Evolutionary conservation across 2,329 filamentous ascomycete genomes (phyloP).

Genomic region (Pseudogymnoascus sp.): DNA sequence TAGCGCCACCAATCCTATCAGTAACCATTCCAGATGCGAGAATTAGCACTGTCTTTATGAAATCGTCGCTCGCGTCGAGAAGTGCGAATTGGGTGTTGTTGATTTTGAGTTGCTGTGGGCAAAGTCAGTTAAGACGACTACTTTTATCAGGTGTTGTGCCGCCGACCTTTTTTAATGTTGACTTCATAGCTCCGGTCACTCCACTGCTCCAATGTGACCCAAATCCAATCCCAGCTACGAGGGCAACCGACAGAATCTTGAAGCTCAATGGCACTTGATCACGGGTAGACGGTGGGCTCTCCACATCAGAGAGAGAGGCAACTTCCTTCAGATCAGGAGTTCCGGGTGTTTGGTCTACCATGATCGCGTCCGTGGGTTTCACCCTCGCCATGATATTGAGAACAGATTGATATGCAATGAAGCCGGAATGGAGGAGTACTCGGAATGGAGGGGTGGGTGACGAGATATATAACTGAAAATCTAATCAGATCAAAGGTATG

Average conservation of each 20-base stretch:
- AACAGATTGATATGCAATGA: background rate
- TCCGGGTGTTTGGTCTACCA: background rate
- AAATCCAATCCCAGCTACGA: constrained; percentile 48
- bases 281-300: background rate
- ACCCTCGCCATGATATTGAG: background rate
- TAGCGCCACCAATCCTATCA: constrained; percentile 49
- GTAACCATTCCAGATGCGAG: constrained; percentile 46
- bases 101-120: constrained; percentile 42
- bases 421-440: background rate
- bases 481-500: background rate
- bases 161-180: constrained; percentile 45
- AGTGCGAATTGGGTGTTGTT: constrained; percentile 51
- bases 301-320: background rate
- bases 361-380: background rate
- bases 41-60: constrained; percentile 50
- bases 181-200: constrained; percentile 52
- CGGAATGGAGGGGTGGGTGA: background rate
- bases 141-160: background rate
- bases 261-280: constrained; percentile 20
- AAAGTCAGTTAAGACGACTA: background rate
- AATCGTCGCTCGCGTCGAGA: constrained; percentile 51
- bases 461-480: background rate
- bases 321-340: background rate
- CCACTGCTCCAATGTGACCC: constrained; percentile 52
- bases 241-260: constrained; percentile 38